Percentiles rank a stretch among this genome's conserved stretches.
Evolutionary conservation across 208 protist genomes (phyloP).

Genomic region (Acanthamoeba triangularis): DNA sequence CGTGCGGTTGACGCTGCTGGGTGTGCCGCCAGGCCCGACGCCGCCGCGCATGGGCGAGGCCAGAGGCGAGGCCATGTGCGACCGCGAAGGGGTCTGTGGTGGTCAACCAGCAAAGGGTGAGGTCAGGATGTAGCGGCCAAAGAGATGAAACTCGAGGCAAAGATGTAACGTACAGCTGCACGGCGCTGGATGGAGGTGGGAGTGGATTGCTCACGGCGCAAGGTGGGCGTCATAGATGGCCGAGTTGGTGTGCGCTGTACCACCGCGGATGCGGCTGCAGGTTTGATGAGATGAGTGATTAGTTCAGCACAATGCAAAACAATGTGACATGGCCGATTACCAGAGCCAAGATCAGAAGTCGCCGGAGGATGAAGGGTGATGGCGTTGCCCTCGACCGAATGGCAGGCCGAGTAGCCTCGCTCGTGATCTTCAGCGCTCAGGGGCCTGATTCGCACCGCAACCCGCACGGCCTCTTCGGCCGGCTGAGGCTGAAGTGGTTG

Average conservation of each 20-base stretch:
- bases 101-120: neutral
- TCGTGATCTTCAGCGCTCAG: slow-evolving; percentile 50
- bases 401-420: neutral
- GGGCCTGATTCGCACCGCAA: slow-evolving; percentile 29
- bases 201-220: slow-evolving; percentile 4
- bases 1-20: slow-evolving; percentile 30
- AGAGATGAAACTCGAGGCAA: no score
- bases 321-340: neutral
- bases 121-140: neutral
- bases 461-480: slow-evolving; percentile 33
- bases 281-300: neutral
- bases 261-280: neutral
- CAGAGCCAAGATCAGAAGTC: neutral
- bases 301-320: neutral
- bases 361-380: neutral
- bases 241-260: neutral
- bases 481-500: neutral
- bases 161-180: neutral
- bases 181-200: neutral
- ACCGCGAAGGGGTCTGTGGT: neutral
- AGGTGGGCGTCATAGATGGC: neutral
- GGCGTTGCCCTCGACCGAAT: neutral
- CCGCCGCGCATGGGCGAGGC: slow-evolving; percentile 39
- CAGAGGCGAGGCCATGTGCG: neutral
- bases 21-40: neutral